Conservation (phyloP, 768 basidiomycete species). For the Agrocybe pediades region DNA sequence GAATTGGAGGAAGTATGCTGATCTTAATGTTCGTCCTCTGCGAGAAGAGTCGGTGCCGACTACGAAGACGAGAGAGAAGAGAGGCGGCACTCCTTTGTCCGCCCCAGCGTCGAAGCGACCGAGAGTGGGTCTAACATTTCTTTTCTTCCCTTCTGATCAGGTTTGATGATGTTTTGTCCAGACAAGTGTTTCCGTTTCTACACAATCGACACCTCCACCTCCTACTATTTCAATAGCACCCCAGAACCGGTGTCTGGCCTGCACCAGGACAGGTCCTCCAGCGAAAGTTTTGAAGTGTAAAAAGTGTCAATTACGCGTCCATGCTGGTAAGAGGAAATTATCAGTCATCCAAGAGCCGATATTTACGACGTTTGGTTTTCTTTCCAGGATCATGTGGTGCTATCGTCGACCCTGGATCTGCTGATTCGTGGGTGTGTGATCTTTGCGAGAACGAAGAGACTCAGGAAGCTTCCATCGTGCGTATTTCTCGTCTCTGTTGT, state of each 20-base stretch:
- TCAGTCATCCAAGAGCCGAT: too few species aligned
- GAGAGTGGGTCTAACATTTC: constrained; percentile 33
- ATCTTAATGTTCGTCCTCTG: constrained; percentile 73
- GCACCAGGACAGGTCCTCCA: constrained; percentile 71
- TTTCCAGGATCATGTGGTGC: constrained; percentile 55
- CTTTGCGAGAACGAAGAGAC: constrained; percentile 84
- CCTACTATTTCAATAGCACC: constrained; percentile 53
- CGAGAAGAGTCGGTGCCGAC: constrained; percentile 64
- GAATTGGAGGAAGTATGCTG: constrained; percentile 93
- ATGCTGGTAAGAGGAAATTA: constrained; percentile 62
- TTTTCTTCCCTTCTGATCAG: background rate
- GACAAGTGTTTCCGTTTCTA: constrained; percentile 50
- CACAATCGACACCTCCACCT: constrained; percentile 67
- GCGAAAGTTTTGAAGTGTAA: constrained; percentile 83
- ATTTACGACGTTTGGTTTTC: background rate
- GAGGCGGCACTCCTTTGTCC: constrained; percentile 57
- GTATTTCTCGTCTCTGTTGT: constrained; percentile 21
- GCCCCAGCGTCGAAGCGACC: constrained; percentile 47
- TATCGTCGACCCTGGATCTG: constrained; percentile 57
- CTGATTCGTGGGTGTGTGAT: constrained; percentile 85
- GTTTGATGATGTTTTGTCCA: constrained; percentile 20
- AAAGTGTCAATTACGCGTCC: constrained; percentile 75
- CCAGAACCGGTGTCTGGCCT: constrained; percentile 74
- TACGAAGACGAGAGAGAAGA: constrained; percentile 64
- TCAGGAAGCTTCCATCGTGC: constrained; percentile 79